Evolutionary conservation across 2,329 filamentous ascomycete genomes (phyloP).

Genomic region (Juglanconis oblonga): DNA sequence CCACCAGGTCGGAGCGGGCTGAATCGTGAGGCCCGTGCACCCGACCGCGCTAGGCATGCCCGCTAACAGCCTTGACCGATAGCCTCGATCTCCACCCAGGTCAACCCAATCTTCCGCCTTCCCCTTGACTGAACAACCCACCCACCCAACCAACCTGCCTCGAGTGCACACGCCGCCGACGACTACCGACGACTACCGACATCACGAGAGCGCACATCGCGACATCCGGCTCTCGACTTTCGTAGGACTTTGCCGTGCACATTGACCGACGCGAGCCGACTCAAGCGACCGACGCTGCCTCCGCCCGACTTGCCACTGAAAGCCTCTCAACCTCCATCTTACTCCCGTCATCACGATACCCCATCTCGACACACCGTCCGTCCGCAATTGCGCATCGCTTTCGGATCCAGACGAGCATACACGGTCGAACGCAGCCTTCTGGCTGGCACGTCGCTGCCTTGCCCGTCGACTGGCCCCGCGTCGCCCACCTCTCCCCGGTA

Average conservation of each 20-base stretch:
- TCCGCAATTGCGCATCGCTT: conserved; percentile 1
- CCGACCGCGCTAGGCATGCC: background rate
- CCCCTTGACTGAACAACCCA: background rate
- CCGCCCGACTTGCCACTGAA: conserved; percentile 8
- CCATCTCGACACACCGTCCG: background rate
- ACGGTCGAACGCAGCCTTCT: background rate
- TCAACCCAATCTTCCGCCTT: background rate
- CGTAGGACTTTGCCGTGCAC: conserved; percentile 5
- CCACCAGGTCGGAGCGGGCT: background rate
- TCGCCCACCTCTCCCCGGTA: background rate
- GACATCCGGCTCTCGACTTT: background rate
- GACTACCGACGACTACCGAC: background rate
- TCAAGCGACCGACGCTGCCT: conserved; percentile 11
- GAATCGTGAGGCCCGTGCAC: background rate
- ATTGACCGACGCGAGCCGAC: background rate
- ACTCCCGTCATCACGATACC: conserved; percentile 2
- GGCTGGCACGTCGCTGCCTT: conserved; percentile 9
- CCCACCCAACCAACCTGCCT: background rate
- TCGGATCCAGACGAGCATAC: background rate
- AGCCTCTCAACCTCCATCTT: background rate
- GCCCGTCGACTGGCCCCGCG: background rate
- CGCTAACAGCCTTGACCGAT: background rate
- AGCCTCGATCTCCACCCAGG: background rate
- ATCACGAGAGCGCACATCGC: background rate
- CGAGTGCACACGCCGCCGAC: background rate